These are phyloP conservation scores for Lactarius deliciosus DNA, from an alignment of 768 basidiomycete genomes.

Conservation along the genomic window DNA sequence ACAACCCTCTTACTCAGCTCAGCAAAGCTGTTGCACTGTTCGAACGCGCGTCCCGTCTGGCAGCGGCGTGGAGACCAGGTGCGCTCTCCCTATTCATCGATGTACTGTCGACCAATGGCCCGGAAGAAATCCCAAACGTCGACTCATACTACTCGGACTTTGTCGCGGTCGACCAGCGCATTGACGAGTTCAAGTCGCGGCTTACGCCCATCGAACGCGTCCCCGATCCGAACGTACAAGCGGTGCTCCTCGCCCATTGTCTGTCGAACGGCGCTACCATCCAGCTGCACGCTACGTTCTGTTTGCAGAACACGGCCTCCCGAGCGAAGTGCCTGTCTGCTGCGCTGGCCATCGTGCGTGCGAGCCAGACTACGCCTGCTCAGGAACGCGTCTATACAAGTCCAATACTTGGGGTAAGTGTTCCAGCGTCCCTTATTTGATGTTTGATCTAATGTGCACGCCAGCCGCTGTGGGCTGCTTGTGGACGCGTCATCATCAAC, in stretches of 20 bases:
- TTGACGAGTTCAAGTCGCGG: constrained; percentile 34
- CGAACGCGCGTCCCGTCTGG: constrained; percentile 55
- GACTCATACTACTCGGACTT: constrained; percentile 32
- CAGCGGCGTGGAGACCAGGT: constrained; percentile 40
- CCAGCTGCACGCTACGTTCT: constrained; percentile 35
- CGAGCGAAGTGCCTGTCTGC: constrained; percentile 28
- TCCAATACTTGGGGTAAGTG: constrained; percentile 21
- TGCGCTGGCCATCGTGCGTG: constrained; percentile 23
- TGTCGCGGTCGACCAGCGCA: constrained; percentile 33
- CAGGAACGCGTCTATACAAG: constrained; percentile 15
- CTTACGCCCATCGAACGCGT: constrained; percentile 30
- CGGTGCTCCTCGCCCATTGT: constrained; percentile 32
- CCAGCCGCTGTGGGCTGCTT: constrained; percentile 26
- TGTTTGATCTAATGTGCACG: neutral
- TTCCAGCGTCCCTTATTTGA: no score
- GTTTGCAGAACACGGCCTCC: constrained; percentile 26
- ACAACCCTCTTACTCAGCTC: constrained; percentile 44
- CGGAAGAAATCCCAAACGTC: constrained; percentile 22
- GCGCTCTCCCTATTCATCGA: constrained; percentile 13
- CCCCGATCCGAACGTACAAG: constrained; percentile 28
- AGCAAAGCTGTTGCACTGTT: constrained; percentile 59
- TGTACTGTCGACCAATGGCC: neutral
- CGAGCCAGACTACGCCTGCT: constrained; percentile 7
- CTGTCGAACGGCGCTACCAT: constrained; percentile 35
- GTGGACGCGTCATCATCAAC: constrained; percentile 27